These are phyloP conservation scores for Rhynchosporium secalis DNA, from an alignment of 2,329 filamentous ascomycete species.

Conservation along the genomic window DNA sequence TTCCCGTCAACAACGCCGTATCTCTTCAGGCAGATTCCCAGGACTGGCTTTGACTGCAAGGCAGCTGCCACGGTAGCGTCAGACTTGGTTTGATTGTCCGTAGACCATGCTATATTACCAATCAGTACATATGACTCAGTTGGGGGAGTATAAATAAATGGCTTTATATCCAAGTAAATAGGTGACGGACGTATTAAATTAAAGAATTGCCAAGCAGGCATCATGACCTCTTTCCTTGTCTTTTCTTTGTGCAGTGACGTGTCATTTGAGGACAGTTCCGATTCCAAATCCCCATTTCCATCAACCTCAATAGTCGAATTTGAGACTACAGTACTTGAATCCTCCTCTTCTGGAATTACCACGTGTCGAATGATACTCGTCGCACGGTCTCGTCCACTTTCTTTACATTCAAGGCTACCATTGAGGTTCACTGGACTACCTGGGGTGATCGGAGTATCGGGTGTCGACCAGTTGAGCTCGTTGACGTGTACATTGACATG, in stretches of 20 bases:
- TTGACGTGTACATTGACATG: conserved; percentile 32
- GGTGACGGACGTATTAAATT: conserved; percentile 75
- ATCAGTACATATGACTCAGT: conserved; percentile 40
- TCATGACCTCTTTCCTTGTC: conserved; percentile 77
- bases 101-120: conserved; percentile 73
- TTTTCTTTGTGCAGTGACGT: conserved; percentile 37
- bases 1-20: conserved; percentile 75
- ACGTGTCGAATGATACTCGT: conserved; percentile 58
- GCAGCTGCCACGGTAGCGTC: conserved; percentile 57
- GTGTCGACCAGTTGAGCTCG: conserved; percentile 31
- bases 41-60: conserved; percentile 79
- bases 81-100: conserved; percentile 60
- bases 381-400: conserved; percentile 36
- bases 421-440: conserved; percentile 32
- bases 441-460: conserved; percentile 30
- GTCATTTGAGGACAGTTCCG: neutral
- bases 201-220: conserved; percentile 98
- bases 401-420: conserved; percentile 15
- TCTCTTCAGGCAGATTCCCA: conserved; percentile 90
- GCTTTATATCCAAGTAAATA: conserved; percentile 30
- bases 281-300: conserved; percentile 15
- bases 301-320: conserved; percentile 42
- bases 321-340: conserved; percentile 7
- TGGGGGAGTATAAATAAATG: conserved; percentile 24
- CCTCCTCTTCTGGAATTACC: conserved; percentile 11